Conservation (phyloP, 225 moss, liverwort and hornwort species). For the Thuidium tamariscinum region DNA sequence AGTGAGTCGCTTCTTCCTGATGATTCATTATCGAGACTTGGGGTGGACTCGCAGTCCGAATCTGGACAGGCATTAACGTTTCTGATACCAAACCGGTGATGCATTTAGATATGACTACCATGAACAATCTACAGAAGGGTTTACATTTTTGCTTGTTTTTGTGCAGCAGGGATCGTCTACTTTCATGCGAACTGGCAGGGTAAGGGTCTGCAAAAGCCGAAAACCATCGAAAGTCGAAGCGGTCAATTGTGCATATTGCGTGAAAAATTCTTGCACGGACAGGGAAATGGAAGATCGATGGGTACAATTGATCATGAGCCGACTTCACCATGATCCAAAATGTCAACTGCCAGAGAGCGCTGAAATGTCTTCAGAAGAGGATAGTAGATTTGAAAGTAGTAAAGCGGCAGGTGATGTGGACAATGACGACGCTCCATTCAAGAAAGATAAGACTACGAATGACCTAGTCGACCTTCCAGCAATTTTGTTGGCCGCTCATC, state of each 20-base stretch:
- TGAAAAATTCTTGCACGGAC: conserved; percentile 36
- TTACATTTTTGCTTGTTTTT: background rate
- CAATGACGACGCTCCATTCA: background rate
- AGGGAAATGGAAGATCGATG: conserved; percentile 67
- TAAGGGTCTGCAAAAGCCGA: background rate
- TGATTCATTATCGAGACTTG: background rate
- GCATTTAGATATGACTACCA: background rate
- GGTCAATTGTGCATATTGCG: conserved; percentile 42
- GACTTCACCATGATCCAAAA: conserved; percentile 35
- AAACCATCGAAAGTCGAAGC: conserved; percentile 2
- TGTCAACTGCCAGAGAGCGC: conserved; percentile 39
- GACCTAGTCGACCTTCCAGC: conserved; percentile 77
- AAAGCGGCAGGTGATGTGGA: background rate
- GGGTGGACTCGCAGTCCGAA: background rate
- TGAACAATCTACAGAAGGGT: background rate
- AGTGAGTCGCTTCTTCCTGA: conserved; percentile 16
- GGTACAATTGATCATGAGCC: conserved; percentile 65
- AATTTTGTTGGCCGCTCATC: conserved; percentile 71
- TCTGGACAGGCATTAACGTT: background rate
- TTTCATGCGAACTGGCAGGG: background rate
- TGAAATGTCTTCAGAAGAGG: conserved; percentile 23
- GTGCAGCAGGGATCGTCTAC: background rate
- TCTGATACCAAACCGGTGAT: background rate
- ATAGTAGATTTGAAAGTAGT: conserved; percentile 5
- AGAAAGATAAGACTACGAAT: conserved; percentile 13